Conservation (phyloP, 2,329 filamentous ascomycete genomes). For the Scedosporium boydii region DNA sequence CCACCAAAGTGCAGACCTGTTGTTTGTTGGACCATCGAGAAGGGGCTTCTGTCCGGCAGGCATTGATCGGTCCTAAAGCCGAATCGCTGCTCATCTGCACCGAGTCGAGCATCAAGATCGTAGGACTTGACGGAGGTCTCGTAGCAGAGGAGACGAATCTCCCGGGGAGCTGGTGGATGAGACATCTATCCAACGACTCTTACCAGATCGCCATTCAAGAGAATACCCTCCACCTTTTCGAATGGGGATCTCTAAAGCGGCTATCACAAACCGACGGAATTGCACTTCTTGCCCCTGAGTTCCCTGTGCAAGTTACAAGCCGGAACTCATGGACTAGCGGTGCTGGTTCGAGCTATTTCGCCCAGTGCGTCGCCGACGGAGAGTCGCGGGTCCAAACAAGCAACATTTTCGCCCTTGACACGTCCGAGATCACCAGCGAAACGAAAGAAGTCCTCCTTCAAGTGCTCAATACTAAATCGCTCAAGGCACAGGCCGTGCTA, state of each 20-base stretch:
- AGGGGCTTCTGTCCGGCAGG: neutral
- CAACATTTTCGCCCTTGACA: neutral
- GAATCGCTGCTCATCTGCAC: neutral
- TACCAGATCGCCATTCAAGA: neutral
- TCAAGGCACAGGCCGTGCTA: constrained; percentile 5
- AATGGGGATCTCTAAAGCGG: neutral
- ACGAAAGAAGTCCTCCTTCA: neutral
- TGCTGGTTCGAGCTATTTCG: neutral
- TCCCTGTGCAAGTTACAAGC: neutral
- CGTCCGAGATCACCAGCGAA: neutral
- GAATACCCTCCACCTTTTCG: neutral
- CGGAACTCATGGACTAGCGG: neutral
- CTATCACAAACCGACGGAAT: neutral
- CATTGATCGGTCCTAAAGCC: neutral
- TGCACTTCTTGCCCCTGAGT: constrained; percentile 9
- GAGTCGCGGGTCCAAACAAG: neutral
- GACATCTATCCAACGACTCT: neutral
- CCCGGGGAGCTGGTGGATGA: neutral
- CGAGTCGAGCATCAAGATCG: neutral
- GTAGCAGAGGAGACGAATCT: neutral
- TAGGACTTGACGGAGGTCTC: neutral
- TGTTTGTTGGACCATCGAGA: neutral
- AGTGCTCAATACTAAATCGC: neutral
- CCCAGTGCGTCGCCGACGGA: neutral
- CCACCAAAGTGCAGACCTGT: neutral